Evolutionary conservation across 2,329 filamentous ascomycete species (phyloP), one percentile per base, ranked within the genome.

Genomic region (Xylariaceae sp.): DNA sequence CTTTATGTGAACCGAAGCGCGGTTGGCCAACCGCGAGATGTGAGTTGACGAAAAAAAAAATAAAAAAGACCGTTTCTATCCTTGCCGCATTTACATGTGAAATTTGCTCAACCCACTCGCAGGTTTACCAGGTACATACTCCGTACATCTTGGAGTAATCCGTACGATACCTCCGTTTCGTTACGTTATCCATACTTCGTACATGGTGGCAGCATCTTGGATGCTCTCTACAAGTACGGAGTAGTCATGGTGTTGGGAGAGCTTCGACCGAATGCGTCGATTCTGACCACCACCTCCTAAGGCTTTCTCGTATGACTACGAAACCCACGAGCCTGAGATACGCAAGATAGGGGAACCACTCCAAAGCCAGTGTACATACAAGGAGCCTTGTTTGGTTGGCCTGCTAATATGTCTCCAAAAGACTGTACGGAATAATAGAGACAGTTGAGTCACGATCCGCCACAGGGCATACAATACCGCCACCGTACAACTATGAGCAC

Each of bases 51-150:
- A 49, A 39, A 50, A 35, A 23, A 44, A 17, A 49, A 39, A 50
- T 18, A 37, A 44, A 17, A 51, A 45, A 45, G n/a, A 13, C 41
- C 49, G 34, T 51, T 7, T 23, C 30, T 51, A 53, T 41, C 52
- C 55, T 57, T 51, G 60, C 37, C n/a, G 53, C 37, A 52, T 37
- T 55, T 58, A 47, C 55, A 44, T 56, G 51, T 49, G 35, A 57
- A 59, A 54, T 34, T 51, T 13, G 23, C 41, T 15, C 18, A 45
- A 44, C 52, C 17, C 13, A 37, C 35, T 18, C 49, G 11, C 53
- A 53, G 47, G 41, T 37, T 35, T 39, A 50, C 30, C n/a, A 48
- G 41, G 34, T 52, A n/a, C 41, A 45, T 48, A 50, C 17, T 11
- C 35, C 34, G 34, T 52, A n/a, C 41, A 45, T 48, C 35, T 15